A percentile compares a stretch with the other conserved stretches of the same genome.
These are phyloP conservation scores for Saccharum officinarum DNA, from an alignment of 176 grass and related monocot species.

Conservation along the genomic window DNA sequence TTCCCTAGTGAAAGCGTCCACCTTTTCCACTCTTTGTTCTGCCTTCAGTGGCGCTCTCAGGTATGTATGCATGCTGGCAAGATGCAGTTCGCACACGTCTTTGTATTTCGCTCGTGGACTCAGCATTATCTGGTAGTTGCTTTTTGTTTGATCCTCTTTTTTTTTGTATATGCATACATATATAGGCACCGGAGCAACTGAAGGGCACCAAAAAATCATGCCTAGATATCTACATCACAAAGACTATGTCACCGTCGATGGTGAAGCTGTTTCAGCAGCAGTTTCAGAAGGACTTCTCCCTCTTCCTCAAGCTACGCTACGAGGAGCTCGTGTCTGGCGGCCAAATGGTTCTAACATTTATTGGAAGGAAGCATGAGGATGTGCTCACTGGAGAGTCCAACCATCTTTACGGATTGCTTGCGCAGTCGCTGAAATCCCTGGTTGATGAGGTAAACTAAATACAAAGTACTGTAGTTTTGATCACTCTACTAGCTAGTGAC, in stretches of 20 bases:
- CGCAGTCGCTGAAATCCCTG: constrained; percentile 30
- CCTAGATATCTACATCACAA: constrained; percentile 41
- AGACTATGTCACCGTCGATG: constrained; percentile 27
- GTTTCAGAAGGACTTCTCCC: constrained; percentile 40
- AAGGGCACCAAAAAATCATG: background rate
- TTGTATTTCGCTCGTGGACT: background rate
- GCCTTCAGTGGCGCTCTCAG: constrained; percentile 49
- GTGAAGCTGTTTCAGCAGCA: constrained; percentile 42
- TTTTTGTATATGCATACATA: background rate
- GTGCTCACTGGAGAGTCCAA: background rate
- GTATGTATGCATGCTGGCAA: constrained; percentile 18
- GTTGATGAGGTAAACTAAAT: background rate
- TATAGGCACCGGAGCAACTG: constrained; percentile 33
- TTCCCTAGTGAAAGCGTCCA: constrained; percentile 47
- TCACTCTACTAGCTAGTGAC: background rate
- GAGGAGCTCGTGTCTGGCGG: constrained; percentile 42
- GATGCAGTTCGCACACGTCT: background rate
- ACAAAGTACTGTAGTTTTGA: background rate
- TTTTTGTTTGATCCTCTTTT: background rate
- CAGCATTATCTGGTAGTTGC: background rate
- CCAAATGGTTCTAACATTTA: constrained; percentile 44
- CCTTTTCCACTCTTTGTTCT: constrained; percentile 50
- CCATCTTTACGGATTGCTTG: constrained; percentile 26
- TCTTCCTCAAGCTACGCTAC: constrained; percentile 43
- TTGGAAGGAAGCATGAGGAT: constrained; percentile 37